Percentiles rank a stretch among this genome's conserved stretches.
These are phyloP conservation scores for Rhizophagus prolifer DNA, from an alignment of 192 early-diverging fungal species.

Conservation along the genomic window DNA sequence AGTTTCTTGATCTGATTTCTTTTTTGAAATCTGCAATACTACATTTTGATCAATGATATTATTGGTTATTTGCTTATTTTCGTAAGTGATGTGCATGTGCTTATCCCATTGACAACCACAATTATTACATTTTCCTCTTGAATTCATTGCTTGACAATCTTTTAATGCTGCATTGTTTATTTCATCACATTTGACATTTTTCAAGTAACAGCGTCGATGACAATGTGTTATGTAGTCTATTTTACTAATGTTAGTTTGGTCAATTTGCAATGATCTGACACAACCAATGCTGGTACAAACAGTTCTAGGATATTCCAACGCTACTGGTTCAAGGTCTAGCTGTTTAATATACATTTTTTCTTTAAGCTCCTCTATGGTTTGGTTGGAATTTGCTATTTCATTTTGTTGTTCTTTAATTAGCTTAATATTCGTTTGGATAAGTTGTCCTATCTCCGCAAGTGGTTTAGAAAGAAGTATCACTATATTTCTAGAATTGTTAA, in stretches of 20 bases:
- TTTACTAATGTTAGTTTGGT: slow-evolving; percentile 18
- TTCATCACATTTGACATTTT: slow-evolving; percentile 26
- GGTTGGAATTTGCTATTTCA: slow-evolving; percentile 29
- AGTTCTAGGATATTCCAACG: slow-evolving; percentile 26
- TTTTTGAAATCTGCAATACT: slow-evolving; percentile 24
- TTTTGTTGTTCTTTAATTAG: slow-evolving; percentile 22
- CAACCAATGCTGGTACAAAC: slow-evolving; percentile 33
- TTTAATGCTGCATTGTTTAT: slow-evolving; percentile 27
- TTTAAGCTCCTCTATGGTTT: slow-evolving; percentile 28
- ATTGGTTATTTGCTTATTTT: slow-evolving; percentile 28
- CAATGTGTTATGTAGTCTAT: slow-evolving; percentile 36
- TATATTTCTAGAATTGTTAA: slow-evolving; percentile 30
- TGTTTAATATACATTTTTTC: slow-evolving; percentile 15
- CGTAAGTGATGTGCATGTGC: slow-evolving; percentile 35
- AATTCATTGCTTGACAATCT: slow-evolving; percentile 32
- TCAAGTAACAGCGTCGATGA: slow-evolving; percentile 32
- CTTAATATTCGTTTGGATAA: slow-evolving; percentile 30
- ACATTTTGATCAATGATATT: slow-evolving; percentile 27
- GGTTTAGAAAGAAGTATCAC: slow-evolving; percentile 31
- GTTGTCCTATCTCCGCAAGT: slow-evolving; percentile 33
- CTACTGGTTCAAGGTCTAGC: slow-evolving; percentile 31
- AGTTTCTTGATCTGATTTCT: slow-evolving; percentile 15
- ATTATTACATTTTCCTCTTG: slow-evolving; percentile 21
- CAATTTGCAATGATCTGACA: neutral
- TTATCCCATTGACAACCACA: slow-evolving; percentile 35